Percentiles rank a stretch among this genome's conserved stretches.
These are phyloP conservation scores for Saturnispora mendoncae DNA, from an alignment of 805 yeast genomes.

Conservation along the genomic window DNA sequence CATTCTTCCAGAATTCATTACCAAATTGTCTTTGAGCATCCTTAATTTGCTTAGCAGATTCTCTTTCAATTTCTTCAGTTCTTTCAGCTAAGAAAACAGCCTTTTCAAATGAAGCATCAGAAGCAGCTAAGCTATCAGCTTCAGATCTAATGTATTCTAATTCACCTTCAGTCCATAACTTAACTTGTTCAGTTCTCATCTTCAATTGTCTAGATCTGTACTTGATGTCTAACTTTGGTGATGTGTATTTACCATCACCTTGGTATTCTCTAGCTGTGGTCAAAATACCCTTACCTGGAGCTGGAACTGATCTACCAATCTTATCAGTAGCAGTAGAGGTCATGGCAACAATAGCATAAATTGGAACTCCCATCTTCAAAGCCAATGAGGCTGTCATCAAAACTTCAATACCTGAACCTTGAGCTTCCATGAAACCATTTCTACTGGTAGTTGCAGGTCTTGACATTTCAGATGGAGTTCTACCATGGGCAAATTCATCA, in stretches of 20 bases:
- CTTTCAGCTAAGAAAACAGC: constrained; percentile 64
- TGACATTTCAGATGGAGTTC: constrained; percentile 98
- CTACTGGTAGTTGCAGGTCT: constrained; percentile 96
- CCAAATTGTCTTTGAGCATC: constrained; percentile 94
- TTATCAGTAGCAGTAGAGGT: constrained; percentile 97
- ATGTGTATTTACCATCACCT: constrained; percentile 66
- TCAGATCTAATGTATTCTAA: constrained; percentile 61
- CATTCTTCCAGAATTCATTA: constrained; percentile 83
- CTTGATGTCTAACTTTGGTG: constrained; percentile 77
- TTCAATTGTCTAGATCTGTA: constrained; percentile 90
- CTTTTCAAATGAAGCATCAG: constrained; percentile 43
- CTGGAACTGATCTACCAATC: constrained; percentile 98
- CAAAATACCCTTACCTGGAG: constrained; percentile 99
- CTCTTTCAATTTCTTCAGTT: constrained; percentile 77
- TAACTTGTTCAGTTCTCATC: constrained; percentile 67
- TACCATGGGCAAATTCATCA: constrained; percentile 87
- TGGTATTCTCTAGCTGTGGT: constrained; percentile 95
- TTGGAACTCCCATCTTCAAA: constrained; percentile 97
- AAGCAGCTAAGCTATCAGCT: constrained; percentile 42
- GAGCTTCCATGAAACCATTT: constrained; percentile 98
- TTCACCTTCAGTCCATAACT: constrained; percentile 80
- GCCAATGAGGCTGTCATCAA: constrained; percentile 95
- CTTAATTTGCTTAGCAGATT: constrained; percentile 73
- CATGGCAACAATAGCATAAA: constrained; percentile 89
- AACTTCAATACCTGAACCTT: constrained; percentile 97